Base-by-base conservation (phyloP, 1,284 basidiomycete species). In the Malassezia sympodialis region DNA sequence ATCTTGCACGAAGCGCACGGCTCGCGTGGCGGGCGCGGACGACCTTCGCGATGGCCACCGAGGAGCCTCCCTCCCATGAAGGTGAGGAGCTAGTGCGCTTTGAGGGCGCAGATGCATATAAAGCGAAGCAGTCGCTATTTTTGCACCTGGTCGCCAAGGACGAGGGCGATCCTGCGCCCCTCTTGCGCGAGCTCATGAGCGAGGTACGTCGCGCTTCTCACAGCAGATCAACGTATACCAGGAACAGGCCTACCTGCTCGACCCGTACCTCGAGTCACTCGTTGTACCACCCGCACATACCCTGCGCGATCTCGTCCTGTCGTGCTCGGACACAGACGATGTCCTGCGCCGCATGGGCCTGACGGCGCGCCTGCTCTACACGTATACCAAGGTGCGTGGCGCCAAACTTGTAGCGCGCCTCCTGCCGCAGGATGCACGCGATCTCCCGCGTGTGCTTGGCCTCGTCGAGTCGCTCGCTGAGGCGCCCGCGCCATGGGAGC, bases 241-340 rank as follows among this genome's bases (percentile, higher is more conserved):
- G 71, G 91, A 96, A 19, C 69, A 71, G 28, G 80, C 90, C 2
- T 89, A 91, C 68, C 81, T 99, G 0, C 80, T 96, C n/a, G 94
- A 98, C 73, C 90, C 91, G n/a, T 85, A 83, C 66, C 80, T 99
- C n/a, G 87, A 90, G 67, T 72, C 78, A 15, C 83, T 98, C 56
- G 82, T 96, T 11, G 76, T 79, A 2, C 90, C 91, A 0, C 82
- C 87, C 3, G 83, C 89, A 44, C 79, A 53, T 11, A 49, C 54
- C 3, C 53, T 72, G 1, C 66, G 66, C 19, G 42, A 0, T 4
- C 50, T 15, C 8, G 15, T 32, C 10, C 23, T 26, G 2, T n/a
- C 7, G 7, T 8, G 11, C 44, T 32, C n/a, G 30, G n/a, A 23
- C 11, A n/a, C 4, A 15, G 10, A 14, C 1, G 49, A 45, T 3